Conservation (phyloP, 176 grass and related monocot genomes). For the Metroxylon sagu region DNA sequence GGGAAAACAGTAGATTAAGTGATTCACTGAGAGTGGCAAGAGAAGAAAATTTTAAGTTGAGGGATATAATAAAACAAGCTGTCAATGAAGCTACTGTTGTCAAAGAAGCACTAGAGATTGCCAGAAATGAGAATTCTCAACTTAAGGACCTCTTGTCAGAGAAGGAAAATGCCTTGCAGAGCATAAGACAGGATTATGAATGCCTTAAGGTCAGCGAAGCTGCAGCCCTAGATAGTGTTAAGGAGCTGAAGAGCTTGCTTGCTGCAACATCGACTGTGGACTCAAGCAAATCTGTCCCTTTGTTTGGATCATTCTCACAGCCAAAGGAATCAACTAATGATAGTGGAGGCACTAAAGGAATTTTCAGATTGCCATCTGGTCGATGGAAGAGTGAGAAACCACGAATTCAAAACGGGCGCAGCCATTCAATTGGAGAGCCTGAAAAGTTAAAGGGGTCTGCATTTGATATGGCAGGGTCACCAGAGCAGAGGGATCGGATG, state of each 20-base stretch:
- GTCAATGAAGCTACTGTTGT: conserved; percentile 56
- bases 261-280: conserved; percentile 49
- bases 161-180: conserved; percentile 55
- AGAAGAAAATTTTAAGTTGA: conserved; percentile 63
- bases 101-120: conserved; percentile 63
- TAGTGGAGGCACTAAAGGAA: conserved; percentile 7
- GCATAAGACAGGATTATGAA: conserved; percentile 68
- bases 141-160: conserved; percentile 59
- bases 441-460: conserved; percentile 35
- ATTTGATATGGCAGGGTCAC: conserved; percentile 29
- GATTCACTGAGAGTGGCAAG: conserved; percentile 61
- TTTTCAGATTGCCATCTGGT: conserved; percentile 13
- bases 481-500: conserved; percentile 32
- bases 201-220: conserved; percentile 76
- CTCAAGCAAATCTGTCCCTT: conserved; percentile 22
- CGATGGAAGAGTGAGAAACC: conserved; percentile 28
- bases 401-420: conserved; percentile 20
- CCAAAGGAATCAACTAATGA: conserved; percentile 30
- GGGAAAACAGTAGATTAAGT: conserved; percentile 62
- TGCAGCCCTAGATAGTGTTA: conserved; percentile 52
- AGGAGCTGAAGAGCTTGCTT: conserved; percentile 65
- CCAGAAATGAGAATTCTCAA: conserved; percentile 56
- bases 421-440: conserved; percentile 63
- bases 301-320: not conserved
- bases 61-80: conserved; percentile 77